Evolutionary conservation across 768 basidiomycete species (phyloP), one percentile per base, ranked within the genome.

Genomic region (Bullera alba): DNA sequence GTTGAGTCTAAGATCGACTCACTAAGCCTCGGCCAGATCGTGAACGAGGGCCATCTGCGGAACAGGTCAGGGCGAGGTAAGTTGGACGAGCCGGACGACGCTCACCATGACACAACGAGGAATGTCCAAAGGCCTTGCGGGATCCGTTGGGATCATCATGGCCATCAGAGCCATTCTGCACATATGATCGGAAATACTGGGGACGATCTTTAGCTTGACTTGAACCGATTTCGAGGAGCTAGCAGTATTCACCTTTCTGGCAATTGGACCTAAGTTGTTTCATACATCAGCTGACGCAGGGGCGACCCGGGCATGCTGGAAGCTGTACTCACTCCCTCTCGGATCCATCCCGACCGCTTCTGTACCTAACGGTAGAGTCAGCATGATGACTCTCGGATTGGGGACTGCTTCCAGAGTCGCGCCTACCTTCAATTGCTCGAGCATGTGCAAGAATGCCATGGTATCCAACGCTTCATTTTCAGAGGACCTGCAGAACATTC

Each of bases 181-280:
- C 93, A 95, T 96, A 64, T 96, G 92, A 71, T 97, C 93, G 6
- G 89, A 83, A 56, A 96, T 92, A 57, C 86, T 92, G 67, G 1
- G 7, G 3, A 30, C 10, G 50, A 58, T 52, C 53, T 8, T 25
- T 25, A 7, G 19, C 14, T 21, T 15, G 34, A 26, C 4, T 7
- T 23, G 50, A 46, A 19, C 5, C 25, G 17, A 4, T 1, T 4
- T 5, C 15, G 8, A 3, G 39, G 49, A n/a, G 36, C 36, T 21
- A 32, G 23, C 16, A 21, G 6, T 16, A 12, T 10, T 16, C 43
- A 55, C 47, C 30, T 57, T 22, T 50, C 50, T 35, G 50, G 44
- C 29, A 42, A 28, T 22, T 56, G 26, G 8, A 56, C 54, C 50
- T 56, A 35, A 48, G 21, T 45, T 38, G 39, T 38, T 34, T 21